Evolutionary conservation across 106 monocot genomes (phyloP).

Genomic region (Dioscorea zingiberensis): DNA sequence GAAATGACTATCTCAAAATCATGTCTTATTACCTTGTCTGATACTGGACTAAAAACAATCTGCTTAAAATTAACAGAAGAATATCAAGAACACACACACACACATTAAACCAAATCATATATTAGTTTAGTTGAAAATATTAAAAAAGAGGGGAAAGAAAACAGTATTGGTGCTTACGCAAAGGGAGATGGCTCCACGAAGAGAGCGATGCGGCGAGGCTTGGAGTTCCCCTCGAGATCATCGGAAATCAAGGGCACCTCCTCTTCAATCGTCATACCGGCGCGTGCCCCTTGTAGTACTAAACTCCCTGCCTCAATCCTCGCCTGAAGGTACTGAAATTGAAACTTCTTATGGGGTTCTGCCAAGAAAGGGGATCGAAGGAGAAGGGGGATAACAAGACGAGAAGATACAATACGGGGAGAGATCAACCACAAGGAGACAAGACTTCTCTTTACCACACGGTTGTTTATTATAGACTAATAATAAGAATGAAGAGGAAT

Average conservation of each 20-base stretch:
- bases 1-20: not conserved
- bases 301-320: not conserved
- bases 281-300: too few species aligned
- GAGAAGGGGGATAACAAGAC: not conserved
- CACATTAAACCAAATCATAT: too few species aligned
- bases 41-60: too few species aligned
- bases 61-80: not conserved
- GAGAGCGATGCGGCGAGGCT: constrained; percentile 65
- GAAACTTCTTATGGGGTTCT: too few species aligned
- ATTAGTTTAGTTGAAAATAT: not conserved
- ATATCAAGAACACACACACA: not conserved
- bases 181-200: constrained; percentile 80
- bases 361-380: not conserved
- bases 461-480: not conserved
- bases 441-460: not conserved
- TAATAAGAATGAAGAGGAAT: not conserved
- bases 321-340: too few species aligned
- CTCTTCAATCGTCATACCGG: constrained; percentile 1
- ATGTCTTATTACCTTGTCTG: too few species aligned
- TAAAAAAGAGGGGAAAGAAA: not conserved
- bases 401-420: not conserved
- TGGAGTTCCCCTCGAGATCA: constrained; percentile 13
- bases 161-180: constrained; percentile 28
- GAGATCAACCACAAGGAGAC: not conserved
- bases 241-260: constrained; percentile 2